A percentile compares a stretch with the other conserved stretches of the same genome.
Evolutionary conservation across 2,329 filamentous ascomycete species (phyloP).

Genomic region (Colletotrichum destructivum): DNA sequence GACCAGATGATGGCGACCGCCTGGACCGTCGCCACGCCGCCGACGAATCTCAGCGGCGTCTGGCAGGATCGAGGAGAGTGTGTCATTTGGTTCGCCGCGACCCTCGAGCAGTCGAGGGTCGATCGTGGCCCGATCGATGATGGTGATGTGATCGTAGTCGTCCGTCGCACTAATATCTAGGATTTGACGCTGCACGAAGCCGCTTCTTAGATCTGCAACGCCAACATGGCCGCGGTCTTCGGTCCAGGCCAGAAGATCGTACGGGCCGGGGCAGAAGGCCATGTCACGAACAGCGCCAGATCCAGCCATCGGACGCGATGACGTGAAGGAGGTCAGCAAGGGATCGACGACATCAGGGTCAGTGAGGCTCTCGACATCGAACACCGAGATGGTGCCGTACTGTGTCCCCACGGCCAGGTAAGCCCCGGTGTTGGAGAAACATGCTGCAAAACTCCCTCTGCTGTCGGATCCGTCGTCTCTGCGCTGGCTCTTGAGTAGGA

Average conservation of each 20-base stretch:
- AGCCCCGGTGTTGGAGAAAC: constrained; percentile 80
- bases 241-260: constrained; percentile 93
- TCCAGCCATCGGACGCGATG: constrained; percentile 79
- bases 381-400: constrained; percentile 84
- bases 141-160: constrained; percentile 69
- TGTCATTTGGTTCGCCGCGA: constrained; percentile 60
- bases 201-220: constrained; percentile 79
- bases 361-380: constrained; percentile 69
- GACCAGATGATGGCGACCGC: constrained; percentile 56
- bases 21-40: constrained; percentile 29
- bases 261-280: constrained; percentile 91
- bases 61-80: constrained; percentile 45
- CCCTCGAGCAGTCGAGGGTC: constrained; percentile 67
- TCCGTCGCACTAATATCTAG: constrained; percentile 74
- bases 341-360: constrained; percentile 66
- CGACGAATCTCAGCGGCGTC: constrained; percentile 45
- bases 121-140: constrained; percentile 70
- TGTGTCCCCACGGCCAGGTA: constrained; percentile 85
- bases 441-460: constrained; percentile 82
- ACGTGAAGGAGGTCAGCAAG: constrained; percentile 82
- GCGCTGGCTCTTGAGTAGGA: constrained; percentile 72
- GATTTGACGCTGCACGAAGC: constrained; percentile 78
- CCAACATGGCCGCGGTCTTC: constrained; percentile 87
- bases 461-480: constrained; percentile 68
- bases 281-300: constrained; percentile 90